phyloP scores from a whole-genome alignment of 106 monocot species.

The Posidonia australis region DNA sequence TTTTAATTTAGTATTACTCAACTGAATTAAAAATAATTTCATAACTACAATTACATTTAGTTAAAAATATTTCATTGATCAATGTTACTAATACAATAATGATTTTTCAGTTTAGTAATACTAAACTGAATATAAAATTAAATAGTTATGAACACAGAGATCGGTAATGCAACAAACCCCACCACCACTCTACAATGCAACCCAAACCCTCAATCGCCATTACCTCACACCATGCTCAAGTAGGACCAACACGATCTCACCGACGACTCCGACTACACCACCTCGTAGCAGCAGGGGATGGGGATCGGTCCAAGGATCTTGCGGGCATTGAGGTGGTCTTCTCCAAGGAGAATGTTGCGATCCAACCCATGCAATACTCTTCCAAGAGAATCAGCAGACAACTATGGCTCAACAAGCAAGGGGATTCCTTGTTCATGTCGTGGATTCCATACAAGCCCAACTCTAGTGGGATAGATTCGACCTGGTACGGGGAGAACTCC shows the following conservation, averaged over 20 bases:
- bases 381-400: conserved; percentile 59
- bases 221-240: conserved; percentile 15
- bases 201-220: too few relatives aligned
- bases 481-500: conserved; percentile 22
- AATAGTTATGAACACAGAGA: too few relatives aligned
- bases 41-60: too few relatives aligned
- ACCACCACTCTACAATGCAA: too few relatives aligned
- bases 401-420: conserved; percentile 43
- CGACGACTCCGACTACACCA: conserved; percentile 65
- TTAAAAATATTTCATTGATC: too few relatives aligned
- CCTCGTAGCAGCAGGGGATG: conserved; percentile 37
- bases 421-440: conserved; percentile 33
- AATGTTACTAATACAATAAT: too few relatives aligned
- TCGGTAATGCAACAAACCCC: too few relatives aligned
- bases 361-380: conserved; percentile 63
- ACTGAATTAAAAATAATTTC: too few relatives aligned
- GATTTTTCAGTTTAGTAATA: too few relatives aligned
- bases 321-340: conserved; percentile 30
- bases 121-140: too few relatives aligned
- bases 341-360: conserved; percentile 62
- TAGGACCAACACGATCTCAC: conserved; percentile 51
- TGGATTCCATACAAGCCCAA: conserved; percentile 72
- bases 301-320: conserved; percentile 16
- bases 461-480: conserved; percentile 31
- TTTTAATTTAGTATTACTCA: too few relatives aligned